phyloP scores from a whole-genome alignment of 2,329 filamentous ascomycete genomes.

The Rhinocladiella mackenziei region DNA sequence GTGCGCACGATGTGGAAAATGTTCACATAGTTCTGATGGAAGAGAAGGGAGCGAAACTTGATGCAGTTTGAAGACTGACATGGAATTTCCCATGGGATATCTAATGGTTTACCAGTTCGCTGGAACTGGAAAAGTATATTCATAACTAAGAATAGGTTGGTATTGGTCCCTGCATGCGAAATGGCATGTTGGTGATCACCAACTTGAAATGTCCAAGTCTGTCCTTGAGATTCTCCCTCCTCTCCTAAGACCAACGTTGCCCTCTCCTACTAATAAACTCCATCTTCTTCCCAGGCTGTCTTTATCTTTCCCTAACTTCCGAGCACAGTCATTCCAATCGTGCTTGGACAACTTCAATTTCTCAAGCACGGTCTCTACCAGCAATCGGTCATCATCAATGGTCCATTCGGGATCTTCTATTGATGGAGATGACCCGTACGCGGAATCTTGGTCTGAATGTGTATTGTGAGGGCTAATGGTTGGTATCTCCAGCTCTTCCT shows the following conservation, averaged over 20 bases:
- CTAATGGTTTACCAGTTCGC: constrained; percentile 10
- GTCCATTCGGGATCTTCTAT: constrained; percentile 34
- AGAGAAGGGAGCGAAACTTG: too few species aligned
- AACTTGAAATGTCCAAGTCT: constrained; percentile 23
- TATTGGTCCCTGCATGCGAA: too few species aligned
- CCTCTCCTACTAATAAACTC: constrained; percentile 41
- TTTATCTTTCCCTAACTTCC: constrained; percentile 40
- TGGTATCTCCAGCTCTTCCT: constrained; percentile 25
- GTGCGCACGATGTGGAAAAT: too few species aligned
- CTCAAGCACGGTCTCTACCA: constrained; percentile 44
- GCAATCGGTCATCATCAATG: constrained; percentile 40
- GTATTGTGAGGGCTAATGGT: constrained; percentile 15
- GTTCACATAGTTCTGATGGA: too few species aligned
- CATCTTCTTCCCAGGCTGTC: constrained; percentile 42
- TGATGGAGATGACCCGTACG: constrained; percentile 19
- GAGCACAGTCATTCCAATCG: constrained; percentile 46
- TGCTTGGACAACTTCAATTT: constrained; percentile 42
- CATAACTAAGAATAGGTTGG: constrained; percentile 9
- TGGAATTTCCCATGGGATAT: not conserved
- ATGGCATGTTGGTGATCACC: too few species aligned
- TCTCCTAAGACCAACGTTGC: constrained; percentile 39
- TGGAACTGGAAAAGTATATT: constrained; percentile 16
- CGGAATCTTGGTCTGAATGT: constrained; percentile 17
- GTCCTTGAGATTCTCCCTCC: constrained; percentile 23
- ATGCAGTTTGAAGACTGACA: not conserved